Conservation (phyloP, 192 early-diverging fungal genomes). For the Dispira parvispora region DNA sequence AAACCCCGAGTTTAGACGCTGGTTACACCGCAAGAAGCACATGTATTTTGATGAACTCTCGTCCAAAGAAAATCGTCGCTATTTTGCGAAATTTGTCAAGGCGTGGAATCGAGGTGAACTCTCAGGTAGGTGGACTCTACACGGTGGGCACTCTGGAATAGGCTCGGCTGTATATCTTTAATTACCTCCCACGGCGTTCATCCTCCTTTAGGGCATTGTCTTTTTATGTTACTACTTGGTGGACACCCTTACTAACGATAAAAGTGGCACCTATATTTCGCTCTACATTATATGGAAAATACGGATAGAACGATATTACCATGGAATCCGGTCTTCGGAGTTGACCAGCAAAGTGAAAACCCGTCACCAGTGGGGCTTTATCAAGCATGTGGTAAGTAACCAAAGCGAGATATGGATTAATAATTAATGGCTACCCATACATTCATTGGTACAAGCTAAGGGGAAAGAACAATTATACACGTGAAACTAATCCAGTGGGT, state of each 20-base stretch:
- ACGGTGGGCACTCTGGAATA: not conserved
- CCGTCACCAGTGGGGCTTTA: constrained; percentile 63
- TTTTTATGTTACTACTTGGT: not conserved
- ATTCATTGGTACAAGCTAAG: not conserved
- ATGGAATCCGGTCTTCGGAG: constrained; percentile 46
- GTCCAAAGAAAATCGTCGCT: constrained; percentile 42
- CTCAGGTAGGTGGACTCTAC: constrained; percentile 23
- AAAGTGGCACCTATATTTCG: not conserved
- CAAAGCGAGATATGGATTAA: constrained; percentile 10
- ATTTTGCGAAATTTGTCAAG: constrained; percentile 73
- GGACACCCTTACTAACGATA: not conserved
- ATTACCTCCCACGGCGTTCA: not conserved
- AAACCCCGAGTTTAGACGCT: constrained; percentile 62
- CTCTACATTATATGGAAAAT: not conserved
- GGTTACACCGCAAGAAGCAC: constrained; percentile 55
- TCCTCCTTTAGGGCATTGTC: too few species aligned
- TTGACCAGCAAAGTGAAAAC: constrained; percentile 41
- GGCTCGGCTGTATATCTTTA: not conserved
- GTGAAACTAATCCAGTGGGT: constrained; percentile 14
- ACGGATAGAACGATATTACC: constrained; percentile 40
- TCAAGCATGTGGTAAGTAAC: constrained; percentile 19
- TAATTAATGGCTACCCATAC: not conserved
- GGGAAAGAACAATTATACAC: too few species aligned
- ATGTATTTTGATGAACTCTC: constrained; percentile 62
- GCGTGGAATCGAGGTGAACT: constrained; percentile 69